phyloP scores from a whole-genome alignment of 805 yeast species.

The Ogataea zsoltii region DNA sequence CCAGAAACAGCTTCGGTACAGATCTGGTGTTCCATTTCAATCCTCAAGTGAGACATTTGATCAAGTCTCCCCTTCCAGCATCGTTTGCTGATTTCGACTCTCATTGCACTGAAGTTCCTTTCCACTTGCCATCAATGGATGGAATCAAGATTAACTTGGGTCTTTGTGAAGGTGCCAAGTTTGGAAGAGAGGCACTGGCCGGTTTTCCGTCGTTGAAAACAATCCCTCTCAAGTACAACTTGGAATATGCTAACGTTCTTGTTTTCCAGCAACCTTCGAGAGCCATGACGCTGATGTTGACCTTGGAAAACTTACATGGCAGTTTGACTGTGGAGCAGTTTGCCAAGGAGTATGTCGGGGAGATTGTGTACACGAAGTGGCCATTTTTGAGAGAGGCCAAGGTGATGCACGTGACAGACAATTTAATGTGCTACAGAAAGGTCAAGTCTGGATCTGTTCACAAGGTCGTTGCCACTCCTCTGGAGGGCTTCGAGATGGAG shows the following conservation, averaged over 20 bases:
- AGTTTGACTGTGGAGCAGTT: slow-evolving; percentile 63
- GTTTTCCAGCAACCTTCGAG: slow-evolving; percentile 86
- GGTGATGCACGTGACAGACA: slow-evolving; percentile 63
- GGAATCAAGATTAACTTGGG: slow-evolving; percentile 49
- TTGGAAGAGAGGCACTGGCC: slow-evolving; percentile 73
- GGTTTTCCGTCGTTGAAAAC: slow-evolving; percentile 88
- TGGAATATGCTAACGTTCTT: slow-evolving; percentile 62
- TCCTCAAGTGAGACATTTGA: slow-evolving; percentile 69
- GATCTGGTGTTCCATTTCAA: slow-evolving; percentile 70
- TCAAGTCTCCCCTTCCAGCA: slow-evolving; percentile 75
- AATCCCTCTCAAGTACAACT: slow-evolving; percentile 55
- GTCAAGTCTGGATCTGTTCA: slow-evolving; percentile 33
- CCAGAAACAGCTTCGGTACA: slow-evolving; percentile 73
- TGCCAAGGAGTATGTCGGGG: slow-evolving; percentile 60
- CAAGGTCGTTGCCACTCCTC: slow-evolving; percentile 37
- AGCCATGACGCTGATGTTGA: slow-evolving; percentile 76
- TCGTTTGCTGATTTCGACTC: slow-evolving; percentile 78
- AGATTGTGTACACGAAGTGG: slow-evolving; percentile 76
- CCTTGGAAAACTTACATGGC: slow-evolving; percentile 53
- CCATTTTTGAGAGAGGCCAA: slow-evolving; percentile 87
- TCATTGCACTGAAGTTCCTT: slow-evolving; percentile 69
- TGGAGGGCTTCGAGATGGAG: slow-evolving; percentile 48
- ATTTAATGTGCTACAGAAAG: slow-evolving; percentile 46
- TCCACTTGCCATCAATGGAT: slow-evolving; percentile 49
- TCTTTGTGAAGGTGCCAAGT: slow-evolving; percentile 61